These are phyloP conservation scores for Yarrowia phangngaensis DNA, from an alignment of 805 yeast genomes.

Conservation along the genomic window DNA sequence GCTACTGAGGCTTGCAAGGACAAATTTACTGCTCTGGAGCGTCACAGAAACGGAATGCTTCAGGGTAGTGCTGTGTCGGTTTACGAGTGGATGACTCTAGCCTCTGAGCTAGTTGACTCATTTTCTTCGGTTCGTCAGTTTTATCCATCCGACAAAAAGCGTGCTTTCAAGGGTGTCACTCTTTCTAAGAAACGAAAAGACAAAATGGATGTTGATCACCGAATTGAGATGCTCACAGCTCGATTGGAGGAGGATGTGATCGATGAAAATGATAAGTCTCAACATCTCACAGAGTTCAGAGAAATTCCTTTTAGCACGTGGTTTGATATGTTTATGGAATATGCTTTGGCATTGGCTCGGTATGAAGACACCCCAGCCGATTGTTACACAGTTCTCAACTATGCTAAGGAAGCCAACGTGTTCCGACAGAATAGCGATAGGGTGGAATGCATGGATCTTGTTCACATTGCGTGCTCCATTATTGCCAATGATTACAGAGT, in stretches of 20 bases:
- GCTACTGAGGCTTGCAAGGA: conserved; percentile 57
- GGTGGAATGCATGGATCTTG: conserved; percentile 57
- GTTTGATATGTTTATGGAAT: conserved; percentile 80
- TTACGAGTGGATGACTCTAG: conserved; percentile 77
- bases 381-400: conserved; percentile 65
- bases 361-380: conserved; percentile 53
- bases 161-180: conserved; percentile 61
- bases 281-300: conserved; percentile 49
- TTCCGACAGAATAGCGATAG: conserved; percentile 63
- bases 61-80: conserved; percentile 58
- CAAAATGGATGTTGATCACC: conserved; percentile 60
- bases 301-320: conserved; percentile 76
- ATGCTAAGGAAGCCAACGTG: conserved; percentile 73
- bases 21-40: conserved; percentile 52
- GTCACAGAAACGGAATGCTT: conserved; percentile 50
- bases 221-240: conserved; percentile 32
- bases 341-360: conserved; percentile 63
- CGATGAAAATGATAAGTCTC: conserved; percentile 37
- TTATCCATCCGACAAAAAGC: conserved; percentile 70
- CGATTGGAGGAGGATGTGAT: conserved; percentile 35
- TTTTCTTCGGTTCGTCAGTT: conserved; percentile 74
- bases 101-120: conserved; percentile 76
- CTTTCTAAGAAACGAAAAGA: conserved; percentile 51
- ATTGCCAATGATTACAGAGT: conserved; percentile 50
- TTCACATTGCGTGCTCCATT: conserved; percentile 59